Evolutionary conservation across 1,139 yeast species (phyloP).

Genomic region (Geotrichum australiense): DNA sequence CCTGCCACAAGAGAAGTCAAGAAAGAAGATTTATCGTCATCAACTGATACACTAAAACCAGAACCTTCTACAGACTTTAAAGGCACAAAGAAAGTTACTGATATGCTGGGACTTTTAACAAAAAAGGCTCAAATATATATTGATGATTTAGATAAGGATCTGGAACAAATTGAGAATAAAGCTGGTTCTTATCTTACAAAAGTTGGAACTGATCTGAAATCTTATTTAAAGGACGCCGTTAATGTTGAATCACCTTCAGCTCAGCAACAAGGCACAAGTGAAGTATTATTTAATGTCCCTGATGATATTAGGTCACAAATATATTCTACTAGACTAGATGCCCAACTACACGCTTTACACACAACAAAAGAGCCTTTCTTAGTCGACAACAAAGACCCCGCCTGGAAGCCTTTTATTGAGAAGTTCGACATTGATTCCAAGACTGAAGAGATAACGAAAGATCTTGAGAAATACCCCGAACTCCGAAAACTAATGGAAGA

Average conservation of each 20-base stretch:
- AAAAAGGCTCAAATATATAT: slow-evolving; percentile 51
- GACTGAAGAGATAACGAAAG: slow-evolving; percentile 46
- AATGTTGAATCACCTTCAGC: slow-evolving; percentile 36
- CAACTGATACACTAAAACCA: slow-evolving; percentile 10
- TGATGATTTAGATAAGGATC: slow-evolving; percentile 58
- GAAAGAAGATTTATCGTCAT: slow-evolving; percentile 1
- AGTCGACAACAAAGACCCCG: slow-evolving; percentile 26
- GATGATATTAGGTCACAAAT: slow-evolving; percentile 35
- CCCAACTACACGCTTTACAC: slow-evolving; percentile 49
- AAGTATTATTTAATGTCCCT: slow-evolving; percentile 41
- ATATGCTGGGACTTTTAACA: slow-evolving; percentile 34
- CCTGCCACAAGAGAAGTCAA: not conserved
- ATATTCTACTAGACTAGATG: slow-evolving; percentile 49
- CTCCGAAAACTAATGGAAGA: slow-evolving; percentile 53
- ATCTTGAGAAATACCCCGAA: slow-evolving; percentile 47
- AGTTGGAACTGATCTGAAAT: slow-evolving; percentile 42
- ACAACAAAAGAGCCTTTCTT: slow-evolving; percentile 43
- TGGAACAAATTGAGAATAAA: slow-evolving; percentile 58
- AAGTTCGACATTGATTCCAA: slow-evolving; percentile 44
- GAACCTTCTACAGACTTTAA: not conserved
- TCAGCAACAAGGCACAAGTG: slow-evolving; percentile 29
- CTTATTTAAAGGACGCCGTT: slow-evolving; percentile 50
- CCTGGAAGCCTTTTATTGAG: slow-evolving; percentile 32
- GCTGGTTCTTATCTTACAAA: slow-evolving; percentile 55
- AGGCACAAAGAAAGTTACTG: slow-evolving; percentile 18